phyloP scores from a whole-genome alignment of 1,284 basidiomycete genomes.

The Fomes fomentarius region DNA sequence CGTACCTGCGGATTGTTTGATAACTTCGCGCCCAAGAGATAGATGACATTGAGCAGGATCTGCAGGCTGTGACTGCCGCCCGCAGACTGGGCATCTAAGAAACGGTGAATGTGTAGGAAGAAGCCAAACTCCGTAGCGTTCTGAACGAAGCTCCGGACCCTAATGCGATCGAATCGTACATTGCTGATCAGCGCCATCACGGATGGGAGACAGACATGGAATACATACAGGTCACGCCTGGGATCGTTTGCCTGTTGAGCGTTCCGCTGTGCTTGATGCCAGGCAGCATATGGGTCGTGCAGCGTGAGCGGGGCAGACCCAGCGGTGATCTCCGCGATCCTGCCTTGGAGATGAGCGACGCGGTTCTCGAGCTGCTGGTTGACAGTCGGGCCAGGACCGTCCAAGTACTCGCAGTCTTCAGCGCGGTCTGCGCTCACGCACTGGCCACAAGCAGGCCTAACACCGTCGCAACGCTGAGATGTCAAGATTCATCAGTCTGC shows the following conservation, averaged over 20 bases:
- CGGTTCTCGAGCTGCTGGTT: slow-evolving; percentile 34
- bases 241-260: slow-evolving; percentile 16
- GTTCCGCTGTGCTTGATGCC: slow-evolving; percentile 11
- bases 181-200: slow-evolving; percentile 1
- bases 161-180: slow-evolving; percentile 7
- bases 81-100: slow-evolving; percentile 32
- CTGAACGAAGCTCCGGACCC: slow-evolving; percentile 33
- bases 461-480: slow-evolving; percentile 36
- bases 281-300: slow-evolving; percentile 31
- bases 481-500: not conserved
- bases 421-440: slow-evolving; percentile 29
- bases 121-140: slow-evolving; percentile 43
- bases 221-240: slow-evolving; percentile 22
- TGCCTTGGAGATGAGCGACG: slow-evolving; percentile 28
- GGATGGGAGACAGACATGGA: not conserved
- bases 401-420: slow-evolving; percentile 37
- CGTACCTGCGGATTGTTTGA: slow-evolving; percentile 24
- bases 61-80: slow-evolving; percentile 26
- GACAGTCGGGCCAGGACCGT: slow-evolving; percentile 29
- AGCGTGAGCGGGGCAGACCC: slow-evolving; percentile 26
- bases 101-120: slow-evolving; percentile 43
- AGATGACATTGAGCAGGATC: slow-evolving; percentile 30
- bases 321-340: slow-evolving; percentile 30
- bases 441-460: slow-evolving; percentile 32
- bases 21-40: slow-evolving; percentile 31